Evolutionary conservation across 495 filamentous ascomycete genomes (phyloP).

Genomic region (Polyplosphaeria fusca): DNA sequence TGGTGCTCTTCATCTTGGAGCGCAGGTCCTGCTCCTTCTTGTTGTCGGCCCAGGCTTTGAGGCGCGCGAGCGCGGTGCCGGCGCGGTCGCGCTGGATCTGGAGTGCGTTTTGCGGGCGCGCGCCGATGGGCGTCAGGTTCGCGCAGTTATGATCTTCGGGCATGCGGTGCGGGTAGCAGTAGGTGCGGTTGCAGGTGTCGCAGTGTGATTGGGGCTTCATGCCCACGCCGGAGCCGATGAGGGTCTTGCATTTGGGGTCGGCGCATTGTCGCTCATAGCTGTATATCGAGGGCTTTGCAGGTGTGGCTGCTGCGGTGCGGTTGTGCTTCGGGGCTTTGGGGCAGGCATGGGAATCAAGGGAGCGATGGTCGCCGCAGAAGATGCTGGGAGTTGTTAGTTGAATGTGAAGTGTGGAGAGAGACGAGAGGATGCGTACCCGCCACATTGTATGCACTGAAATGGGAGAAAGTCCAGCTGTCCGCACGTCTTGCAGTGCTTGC

Average conservation of each 20-base stretch:
- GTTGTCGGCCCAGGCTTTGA: conserved; percentile 59
- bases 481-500: conserved; percentile 93
- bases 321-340: conserved; percentile 49
- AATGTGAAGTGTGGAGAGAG: not conserved
- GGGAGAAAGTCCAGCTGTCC: conserved; percentile 94
- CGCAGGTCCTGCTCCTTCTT: conserved; percentile 41
- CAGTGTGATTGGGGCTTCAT: too few relatives aligned
- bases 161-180: conserved; percentile 90
- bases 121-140: conserved; percentile 64
- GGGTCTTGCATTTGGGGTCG: conserved; percentile 72
- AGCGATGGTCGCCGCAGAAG: conserved; percentile 93
- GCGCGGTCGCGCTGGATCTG: conserved; percentile 49
- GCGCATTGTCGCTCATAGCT: conserved; percentile 69
- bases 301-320: not conserved
- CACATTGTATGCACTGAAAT: conserved; percentile 88
- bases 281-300: conserved; percentile 54
- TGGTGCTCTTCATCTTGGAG: conserved; percentile 46
- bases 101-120: conserved; percentile 45
- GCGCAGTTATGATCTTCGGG: conserved; percentile 85
- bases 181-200: conserved; percentile 71
- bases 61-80: conserved; percentile 58
- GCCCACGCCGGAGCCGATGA: conserved; percentile 82
- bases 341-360: conserved; percentile 79
- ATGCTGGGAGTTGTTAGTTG: conserved; percentile 49
- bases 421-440: conserved; percentile 38